phyloP scores from a whole-genome alignment of 306 rosid genomes.

The Cyamopsis tetragonoloba region DNA sequence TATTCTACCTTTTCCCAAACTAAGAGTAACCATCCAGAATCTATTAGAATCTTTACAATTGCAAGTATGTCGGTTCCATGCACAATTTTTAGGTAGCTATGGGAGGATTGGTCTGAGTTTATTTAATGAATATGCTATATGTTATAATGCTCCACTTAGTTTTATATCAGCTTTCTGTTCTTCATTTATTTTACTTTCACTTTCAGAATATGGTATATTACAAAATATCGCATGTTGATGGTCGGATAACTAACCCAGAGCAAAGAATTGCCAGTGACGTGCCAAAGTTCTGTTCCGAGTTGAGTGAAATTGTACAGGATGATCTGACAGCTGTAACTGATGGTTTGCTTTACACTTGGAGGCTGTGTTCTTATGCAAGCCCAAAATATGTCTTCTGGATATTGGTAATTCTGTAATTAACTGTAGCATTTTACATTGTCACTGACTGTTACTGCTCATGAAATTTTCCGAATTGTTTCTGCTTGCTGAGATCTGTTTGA shows the following conservation, averaged over 20 bases:
- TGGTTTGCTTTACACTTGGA: slow-evolving; percentile 78
- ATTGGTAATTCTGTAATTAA: slow-evolving; percentile 48
- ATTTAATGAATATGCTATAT: background rate
- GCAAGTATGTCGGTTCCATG: background rate
- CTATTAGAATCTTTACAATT: background rate
- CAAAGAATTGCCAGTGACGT: slow-evolving; percentile 89
- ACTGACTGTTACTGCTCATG: background rate
- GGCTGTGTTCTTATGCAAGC: slow-evolving; percentile 86
- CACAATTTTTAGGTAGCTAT: background rate
- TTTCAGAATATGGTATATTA: slow-evolving; percentile 88
- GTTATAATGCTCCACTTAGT: slow-evolving; percentile 1
- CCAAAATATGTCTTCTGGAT: slow-evolving; percentile 89
- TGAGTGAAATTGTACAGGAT: slow-evolving; percentile 84
- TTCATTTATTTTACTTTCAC: slow-evolving; percentile 35
- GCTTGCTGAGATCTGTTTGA: background rate
- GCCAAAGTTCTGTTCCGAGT: slow-evolving; percentile 77
- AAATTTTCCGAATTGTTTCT: background rate
- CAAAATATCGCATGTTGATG: slow-evolving; percentile 82
- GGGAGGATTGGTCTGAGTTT: background rate
- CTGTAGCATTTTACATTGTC: background rate
- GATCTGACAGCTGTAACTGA: slow-evolving; percentile 79
- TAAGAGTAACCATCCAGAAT: background rate
- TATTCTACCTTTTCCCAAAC: background rate
- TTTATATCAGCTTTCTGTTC: background rate
- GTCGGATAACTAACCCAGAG: slow-evolving; percentile 77